These are phyloP conservation scores for Cladophialophora exuberans DNA, from an alignment of 2,329 filamentous ascomycete genomes.

Conservation along the genomic window DNA sequence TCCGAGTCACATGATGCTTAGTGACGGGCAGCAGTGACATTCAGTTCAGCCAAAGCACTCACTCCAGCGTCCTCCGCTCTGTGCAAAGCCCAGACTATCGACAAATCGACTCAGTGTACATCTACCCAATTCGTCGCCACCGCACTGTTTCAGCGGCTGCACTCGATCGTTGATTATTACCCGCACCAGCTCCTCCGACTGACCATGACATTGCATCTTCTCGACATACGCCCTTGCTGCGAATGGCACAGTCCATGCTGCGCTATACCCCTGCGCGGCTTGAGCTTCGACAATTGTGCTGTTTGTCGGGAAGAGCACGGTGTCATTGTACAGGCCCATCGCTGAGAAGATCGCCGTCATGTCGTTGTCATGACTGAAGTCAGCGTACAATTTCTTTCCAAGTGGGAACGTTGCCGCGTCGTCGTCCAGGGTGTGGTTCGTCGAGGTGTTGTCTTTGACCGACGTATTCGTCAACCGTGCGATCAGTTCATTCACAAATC, in stretches of 20 bases:
- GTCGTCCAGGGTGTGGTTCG: slow-evolving; percentile 12
- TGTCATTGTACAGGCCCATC: slow-evolving; percentile 1
- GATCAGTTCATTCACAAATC: slow-evolving; percentile 12
- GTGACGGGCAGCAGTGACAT: no score
- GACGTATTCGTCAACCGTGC: slow-evolving; percentile 8
- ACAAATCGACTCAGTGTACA: neutral
- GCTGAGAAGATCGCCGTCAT: slow-evolving; percentile 13
- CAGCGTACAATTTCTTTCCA: slow-evolving; percentile 9
- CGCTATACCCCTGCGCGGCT: slow-evolving; percentile 1
- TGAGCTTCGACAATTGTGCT: slow-evolving; percentile 2
- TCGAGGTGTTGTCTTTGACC: slow-evolving; percentile 11
- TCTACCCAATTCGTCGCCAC: neutral
- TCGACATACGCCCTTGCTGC: slow-evolving; percentile 8
- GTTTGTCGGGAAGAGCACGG: slow-evolving; percentile 2
- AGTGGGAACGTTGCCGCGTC: slow-evolving; percentile 6
- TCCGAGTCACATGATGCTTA: no score
- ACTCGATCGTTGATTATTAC: slow-evolving; percentile 13
- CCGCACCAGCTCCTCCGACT: slow-evolving; percentile 3
- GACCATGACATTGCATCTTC: slow-evolving; percentile 3
- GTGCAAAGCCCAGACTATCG: slow-evolving; percentile 1
- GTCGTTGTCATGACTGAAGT: slow-evolving; percentile 15
- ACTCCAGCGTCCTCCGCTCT: neutral
- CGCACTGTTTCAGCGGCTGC: slow-evolving; percentile 1
- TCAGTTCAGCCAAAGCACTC: neutral
- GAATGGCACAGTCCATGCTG: slow-evolving; percentile 7